A percentile compares a stretch with the other conserved stretches of the same genome.
Evolutionary conservation across 352 stramenopile species (phyloP).

Genomic region (Globisporangium takayamanum): DNA sequence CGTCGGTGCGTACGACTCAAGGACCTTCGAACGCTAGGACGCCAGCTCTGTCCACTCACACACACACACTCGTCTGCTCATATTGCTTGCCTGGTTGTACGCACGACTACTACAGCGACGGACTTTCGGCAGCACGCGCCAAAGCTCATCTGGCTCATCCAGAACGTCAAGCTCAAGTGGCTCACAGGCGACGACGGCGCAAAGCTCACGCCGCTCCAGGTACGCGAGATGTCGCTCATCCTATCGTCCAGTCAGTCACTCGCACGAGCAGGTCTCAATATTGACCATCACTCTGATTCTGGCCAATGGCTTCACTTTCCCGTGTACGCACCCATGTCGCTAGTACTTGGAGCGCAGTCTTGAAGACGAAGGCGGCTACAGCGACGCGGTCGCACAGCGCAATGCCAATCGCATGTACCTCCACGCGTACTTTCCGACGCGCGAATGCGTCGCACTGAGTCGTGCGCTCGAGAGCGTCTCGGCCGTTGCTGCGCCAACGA

Average conservation of each 20-base stretch:
- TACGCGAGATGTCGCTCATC: background rate
- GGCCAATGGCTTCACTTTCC: no score
- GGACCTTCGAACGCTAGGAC: background rate
- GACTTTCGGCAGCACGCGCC: constrained; percentile 47
- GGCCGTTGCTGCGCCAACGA: constrained; percentile 5
- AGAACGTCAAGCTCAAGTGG: constrained; percentile 72
- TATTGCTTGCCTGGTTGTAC: constrained; percentile 1
- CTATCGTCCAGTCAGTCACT: background rate
- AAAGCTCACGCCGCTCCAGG: constrained; percentile 31
- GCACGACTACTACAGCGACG: constrained; percentile 11
- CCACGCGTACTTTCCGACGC: constrained; percentile 32
- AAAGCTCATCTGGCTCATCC: constrained; percentile 54
- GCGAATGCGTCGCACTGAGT: constrained; percentile 41
- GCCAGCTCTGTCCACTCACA: background rate
- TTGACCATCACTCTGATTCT: no score
- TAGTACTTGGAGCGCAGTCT: constrained; percentile 50
- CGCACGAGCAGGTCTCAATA: no score
- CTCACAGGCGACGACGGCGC: constrained; percentile 31
- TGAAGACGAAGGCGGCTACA: constrained; percentile 45
- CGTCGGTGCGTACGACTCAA: constrained; percentile 24
- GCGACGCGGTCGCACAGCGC: constrained; percentile 35
- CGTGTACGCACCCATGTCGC: background rate
- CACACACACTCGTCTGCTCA: background rate
- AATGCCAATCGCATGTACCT: constrained; percentile 63
- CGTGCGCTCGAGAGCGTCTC: constrained; percentile 36